Base-by-base conservation (phyloP, 140 eudicot genomes). In the Stevia rebaudiana region DNA sequence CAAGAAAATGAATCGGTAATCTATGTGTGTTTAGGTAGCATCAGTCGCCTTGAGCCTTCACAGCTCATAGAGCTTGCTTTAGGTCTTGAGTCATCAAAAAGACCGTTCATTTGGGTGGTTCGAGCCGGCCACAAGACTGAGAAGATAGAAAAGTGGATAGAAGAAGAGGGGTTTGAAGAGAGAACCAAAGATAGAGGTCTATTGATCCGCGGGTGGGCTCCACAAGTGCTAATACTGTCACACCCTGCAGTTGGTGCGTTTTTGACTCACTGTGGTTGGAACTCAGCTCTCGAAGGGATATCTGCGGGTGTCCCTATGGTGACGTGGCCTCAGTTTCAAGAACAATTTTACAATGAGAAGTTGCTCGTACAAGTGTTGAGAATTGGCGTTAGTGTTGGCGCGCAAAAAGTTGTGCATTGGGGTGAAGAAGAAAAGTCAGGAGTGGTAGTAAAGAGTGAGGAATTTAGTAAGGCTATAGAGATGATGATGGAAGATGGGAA, bases 201-300 rank as follows among this genome's bases (percentile, higher is more conserved):
- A 0, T 13, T 79, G 66, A 82, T 82, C 31, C 72, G 63, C 4
- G 84, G 79, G 30, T 82, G 87, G 88, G 82, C 80, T 0, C 88
- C 88, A 31, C 88, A 82, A 65, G 73, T 82, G 37, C 37, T 76
- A 7, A 65, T 82, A 17, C 50, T 79, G 30, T 72, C 84, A 3
- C 88, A 82, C 69, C 74, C 75, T 19, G 74, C 88, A 3, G 23
- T 76, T 0, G 88, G 84, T 35, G 82, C 75, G 41, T 82, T 82
- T 49, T 68, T 82, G 49, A 82, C 88, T 1, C 88, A 82, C 23
- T 82, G 84, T 59, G 84, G 88, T n/a, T 82, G 86, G 86, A 81
- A 81, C 36, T 81, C 86, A 3, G 75, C 71, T 2, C 70, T 80
- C 16, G 85, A 80, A 77, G 80, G 80, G 40, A 33, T 81, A 5